Base-by-base conservation (phyloP, 2,329 filamentous ascomycete species). In the Trichoderma sp. region DNA sequence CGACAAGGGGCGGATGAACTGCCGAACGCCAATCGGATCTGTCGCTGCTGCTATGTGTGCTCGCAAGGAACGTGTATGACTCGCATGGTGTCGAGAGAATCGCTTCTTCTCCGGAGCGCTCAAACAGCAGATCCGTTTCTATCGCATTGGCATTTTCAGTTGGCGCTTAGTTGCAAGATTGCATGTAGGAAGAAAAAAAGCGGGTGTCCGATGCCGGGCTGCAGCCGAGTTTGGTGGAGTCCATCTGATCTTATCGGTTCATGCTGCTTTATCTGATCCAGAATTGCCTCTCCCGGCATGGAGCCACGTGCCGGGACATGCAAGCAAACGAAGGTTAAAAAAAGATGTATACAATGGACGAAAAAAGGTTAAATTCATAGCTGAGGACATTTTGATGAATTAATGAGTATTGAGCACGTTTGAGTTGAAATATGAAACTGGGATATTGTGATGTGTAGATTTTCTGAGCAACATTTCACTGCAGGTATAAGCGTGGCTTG, bases 201-300 rank as follows among this genome's bases (percentile, higher is more conserved):
- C 56, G 29, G 35, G 68, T 16, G 62, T 53, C 74, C 74, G 74
- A 75, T 75, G 74, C 74, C 74, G 74, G 74, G 59, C 45, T 38
- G 59, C 27, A 33, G 29, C 66, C 45, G 65, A 35, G n/a, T 24
- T 62, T 41, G 62, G 69, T 71, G 74, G 62, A 63, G 29, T 11
- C 24, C 60, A 60, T 50, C 62, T 24, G 66, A 67, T 64, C 67
- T 60, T 59, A 68, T 74, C 63, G 63, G 59, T 63, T 63, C 60
- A 63, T 35, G 60, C 60, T 35, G 18, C 27, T 35, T 73, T 65
- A 73, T 73, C 59, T 63, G 69, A 74, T 74, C 50, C 50, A 33
- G 62, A 27, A 21, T 63, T 63, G 69, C 69, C 69, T 72, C 59
- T 63, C 59, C 27, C 27, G 59, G 69, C n/a, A 35, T 63, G n/a